A percentile compares a stretch with the other conserved stretches of the same genome.
Evolutionary conservation across 2,329 filamentous ascomycete genomes (phyloP).

Genomic region (Juglanconis oblonga): DNA sequence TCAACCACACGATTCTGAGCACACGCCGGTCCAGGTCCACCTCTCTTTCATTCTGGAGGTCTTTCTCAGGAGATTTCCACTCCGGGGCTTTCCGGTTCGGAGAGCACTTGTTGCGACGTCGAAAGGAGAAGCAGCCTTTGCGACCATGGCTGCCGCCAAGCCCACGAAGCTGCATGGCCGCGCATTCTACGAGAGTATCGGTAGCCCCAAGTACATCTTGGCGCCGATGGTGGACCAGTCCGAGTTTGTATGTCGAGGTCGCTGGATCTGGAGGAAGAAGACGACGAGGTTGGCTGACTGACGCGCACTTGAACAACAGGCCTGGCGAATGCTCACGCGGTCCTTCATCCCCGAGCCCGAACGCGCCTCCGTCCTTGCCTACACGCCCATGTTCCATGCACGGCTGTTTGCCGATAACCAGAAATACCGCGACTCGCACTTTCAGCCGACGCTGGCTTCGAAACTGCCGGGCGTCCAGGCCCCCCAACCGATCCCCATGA

Average conservation of each 20-base stretch:
- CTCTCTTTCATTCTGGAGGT: slow-evolving; percentile 15
- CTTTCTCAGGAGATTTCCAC: slow-evolving; percentile 5
- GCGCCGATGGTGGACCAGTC: slow-evolving; percentile 99
- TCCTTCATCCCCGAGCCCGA: slow-evolving; percentile 76
- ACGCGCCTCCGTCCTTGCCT: slow-evolving; percentile 70
- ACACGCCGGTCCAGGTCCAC: neutral
- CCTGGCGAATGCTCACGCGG: slow-evolving; percentile 94
- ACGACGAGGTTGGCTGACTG: neutral
- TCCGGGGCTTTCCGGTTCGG: slow-evolving; percentile 1
- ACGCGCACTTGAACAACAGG: slow-evolving; percentile 49
- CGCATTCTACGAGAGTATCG: slow-evolving; percentile 92
- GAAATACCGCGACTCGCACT: slow-evolving; percentile 75
- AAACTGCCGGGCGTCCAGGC: too few species aligned
- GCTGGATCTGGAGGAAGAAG: too few species aligned
- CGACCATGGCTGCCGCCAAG: slow-evolving; percentile 19
- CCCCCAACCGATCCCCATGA: too few species aligned
- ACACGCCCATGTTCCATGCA: slow-evolving; percentile 95
- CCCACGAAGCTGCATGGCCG: slow-evolving; percentile 70
- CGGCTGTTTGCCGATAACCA: slow-evolving; percentile 76
- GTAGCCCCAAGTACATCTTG: slow-evolving; percentile 83
- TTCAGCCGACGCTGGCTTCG: slow-evolving; percentile 59
- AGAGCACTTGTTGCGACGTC: slow-evolving; percentile 1
- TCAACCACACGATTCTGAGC: neutral
- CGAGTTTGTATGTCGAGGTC: slow-evolving; percentile 82
- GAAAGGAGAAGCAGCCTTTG: neutral